These are phyloP conservation scores for Stagonosporopsis tanaceti DNA, from an alignment of 2,329 filamentous ascomycete genomes.

Conservation along the genomic window DNA sequence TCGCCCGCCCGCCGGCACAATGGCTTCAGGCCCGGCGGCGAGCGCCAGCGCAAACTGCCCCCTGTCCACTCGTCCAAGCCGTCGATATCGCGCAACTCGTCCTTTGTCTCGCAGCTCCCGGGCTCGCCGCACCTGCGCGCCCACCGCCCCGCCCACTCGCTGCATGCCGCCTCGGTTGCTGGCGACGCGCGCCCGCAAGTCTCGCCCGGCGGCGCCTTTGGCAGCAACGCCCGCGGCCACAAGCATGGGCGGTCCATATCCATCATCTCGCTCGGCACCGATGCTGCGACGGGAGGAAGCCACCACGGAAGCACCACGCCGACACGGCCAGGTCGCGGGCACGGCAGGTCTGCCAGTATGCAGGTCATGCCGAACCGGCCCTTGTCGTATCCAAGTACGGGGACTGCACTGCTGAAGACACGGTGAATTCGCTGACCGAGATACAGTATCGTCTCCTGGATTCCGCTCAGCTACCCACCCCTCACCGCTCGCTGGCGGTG, in stretches of 20 bases:
- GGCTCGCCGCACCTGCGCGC: conserved; percentile 56
- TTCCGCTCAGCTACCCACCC: conserved; percentile 48
- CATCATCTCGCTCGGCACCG: conserved; percentile 59
- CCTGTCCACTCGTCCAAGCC: conserved; percentile 49
- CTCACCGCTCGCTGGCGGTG: conserved; percentile 54
- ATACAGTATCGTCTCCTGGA: conserved; percentile 40
- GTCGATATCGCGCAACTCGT: conserved; percentile 48
- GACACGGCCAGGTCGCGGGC: conserved; percentile 66
- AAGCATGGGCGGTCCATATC: conserved; percentile 58
- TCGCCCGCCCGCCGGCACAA: conserved; percentile 45
- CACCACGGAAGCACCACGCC: conserved; percentile 36
- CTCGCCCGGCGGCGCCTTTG: conserved; percentile 29
- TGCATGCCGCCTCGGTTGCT: conserved; percentile 55
- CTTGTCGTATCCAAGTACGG: conserved; percentile 44
- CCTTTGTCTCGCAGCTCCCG: conserved; percentile 39
- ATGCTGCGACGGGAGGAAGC: conserved; percentile 45
- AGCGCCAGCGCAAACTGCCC: conserved; percentile 51
- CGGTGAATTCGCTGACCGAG: conserved; percentile 27
- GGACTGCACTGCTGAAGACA: conserved; percentile 1
- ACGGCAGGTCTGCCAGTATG: conserved; percentile 81
- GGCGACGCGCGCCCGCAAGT: conserved; percentile 39
- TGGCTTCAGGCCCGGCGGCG: conserved; percentile 46
- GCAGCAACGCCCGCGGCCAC: conserved; percentile 37
- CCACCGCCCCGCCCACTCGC: conserved; percentile 73
- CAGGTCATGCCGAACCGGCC: conserved; percentile 69